Conservation (phyloP, 441 rosid species). For the Mallotus repandus region DNA sequence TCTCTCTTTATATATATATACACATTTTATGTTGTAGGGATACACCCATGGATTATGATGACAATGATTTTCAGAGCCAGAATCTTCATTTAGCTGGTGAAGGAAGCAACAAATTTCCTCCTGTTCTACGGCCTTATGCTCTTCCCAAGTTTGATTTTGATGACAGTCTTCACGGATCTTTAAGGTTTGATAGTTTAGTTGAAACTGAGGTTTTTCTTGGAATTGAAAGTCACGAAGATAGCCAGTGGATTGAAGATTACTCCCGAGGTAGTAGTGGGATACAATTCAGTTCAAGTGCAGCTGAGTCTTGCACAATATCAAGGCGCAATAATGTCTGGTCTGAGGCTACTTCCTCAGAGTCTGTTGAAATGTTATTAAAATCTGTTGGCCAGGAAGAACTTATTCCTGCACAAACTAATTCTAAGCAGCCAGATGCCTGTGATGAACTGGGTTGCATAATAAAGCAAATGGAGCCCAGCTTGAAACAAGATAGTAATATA, state of each 20-base stretch:
- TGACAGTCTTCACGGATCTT: slow-evolving; percentile 67
- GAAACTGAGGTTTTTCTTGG: slow-evolving; percentile 95
- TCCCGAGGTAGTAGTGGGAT: slow-evolving; percentile 69
- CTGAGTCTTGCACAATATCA: slow-evolving; percentile 76
- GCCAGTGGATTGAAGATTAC: slow-evolving; percentile 95
- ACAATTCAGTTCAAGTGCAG: slow-evolving; percentile 78
- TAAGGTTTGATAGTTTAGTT: slow-evolving; percentile 86
- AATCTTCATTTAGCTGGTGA: slow-evolving; percentile 94
- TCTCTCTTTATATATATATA: slow-evolving; percentile 2
- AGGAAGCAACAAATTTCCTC: slow-evolving; percentile 73
- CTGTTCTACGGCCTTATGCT: slow-evolving; percentile 72
- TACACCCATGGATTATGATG: slow-evolving; percentile 99
- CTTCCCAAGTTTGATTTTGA: slow-evolving; percentile 97
- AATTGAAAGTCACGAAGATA: slow-evolving; percentile 82
- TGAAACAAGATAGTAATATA: slow-evolving; percentile 40
- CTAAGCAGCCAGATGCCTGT: slow-evolving; percentile 58
- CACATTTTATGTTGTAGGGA: slow-evolving; percentile 45
- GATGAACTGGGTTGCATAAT: slow-evolving; percentile 74
- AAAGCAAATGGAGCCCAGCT: slow-evolving; percentile 71
- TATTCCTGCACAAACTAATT: slow-evolving; percentile 42
- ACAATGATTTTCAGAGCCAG: slow-evolving; percentile 94
- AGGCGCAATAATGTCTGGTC: slow-evolving; percentile 97
- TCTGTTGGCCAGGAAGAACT: slow-evolving; percentile 94
- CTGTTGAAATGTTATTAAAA: slow-evolving; percentile 98
- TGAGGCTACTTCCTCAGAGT: slow-evolving; percentile 97